Conservation (phyloP, 2,329 filamentous ascomycete species). For the Sporothrix sp. region DNA sequence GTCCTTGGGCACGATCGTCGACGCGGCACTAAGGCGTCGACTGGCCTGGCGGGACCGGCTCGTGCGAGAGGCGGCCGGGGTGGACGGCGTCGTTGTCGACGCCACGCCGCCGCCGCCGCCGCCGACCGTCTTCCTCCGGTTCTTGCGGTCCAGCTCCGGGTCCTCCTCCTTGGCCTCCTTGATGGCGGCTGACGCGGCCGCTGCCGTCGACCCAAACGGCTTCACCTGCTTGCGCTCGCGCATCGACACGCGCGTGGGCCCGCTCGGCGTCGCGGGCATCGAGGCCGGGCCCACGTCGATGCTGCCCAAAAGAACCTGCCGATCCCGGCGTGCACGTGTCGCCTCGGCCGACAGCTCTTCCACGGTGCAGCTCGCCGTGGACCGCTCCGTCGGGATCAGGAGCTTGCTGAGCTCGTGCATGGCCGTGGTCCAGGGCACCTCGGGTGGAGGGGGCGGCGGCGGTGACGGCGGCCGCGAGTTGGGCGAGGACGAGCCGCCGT, state of each 20-base stretch:
- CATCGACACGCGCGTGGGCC: conserved; percentile 59
- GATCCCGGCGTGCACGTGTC: conserved; percentile 52
- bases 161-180: conserved; percentile 35
- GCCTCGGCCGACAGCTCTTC: conserved; percentile 70
- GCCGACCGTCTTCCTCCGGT: conserved; percentile 53
- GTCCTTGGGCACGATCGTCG: conserved; percentile 27
- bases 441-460: conserved; percentile 62
- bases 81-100: too few species aligned
- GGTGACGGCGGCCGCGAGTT: conserved; percentile 27
- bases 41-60: conserved; percentile 26
- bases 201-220: conserved; percentile 33
- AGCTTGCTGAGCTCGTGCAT: conserved; percentile 72
- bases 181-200: conserved; percentile 20
- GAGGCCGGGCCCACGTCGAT: conserved; percentile 19
- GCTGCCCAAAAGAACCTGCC: conserved; percentile 33
- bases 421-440: conserved; percentile 79
- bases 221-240: conserved; percentile 57
- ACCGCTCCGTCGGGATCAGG: conserved; percentile 64
- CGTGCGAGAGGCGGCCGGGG: neutral
- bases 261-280: conserved; percentile 20
- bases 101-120: too few species aligned
- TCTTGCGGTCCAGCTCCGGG: conserved; percentile 30
- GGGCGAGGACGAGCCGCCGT: conserved; percentile 24
- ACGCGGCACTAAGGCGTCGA: conserved; percentile 42
- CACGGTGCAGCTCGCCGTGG: conserved; percentile 64